phyloP scores from a whole-genome alignment of 208 protist genomes.

The Wallacemonas sp. region DNA sequence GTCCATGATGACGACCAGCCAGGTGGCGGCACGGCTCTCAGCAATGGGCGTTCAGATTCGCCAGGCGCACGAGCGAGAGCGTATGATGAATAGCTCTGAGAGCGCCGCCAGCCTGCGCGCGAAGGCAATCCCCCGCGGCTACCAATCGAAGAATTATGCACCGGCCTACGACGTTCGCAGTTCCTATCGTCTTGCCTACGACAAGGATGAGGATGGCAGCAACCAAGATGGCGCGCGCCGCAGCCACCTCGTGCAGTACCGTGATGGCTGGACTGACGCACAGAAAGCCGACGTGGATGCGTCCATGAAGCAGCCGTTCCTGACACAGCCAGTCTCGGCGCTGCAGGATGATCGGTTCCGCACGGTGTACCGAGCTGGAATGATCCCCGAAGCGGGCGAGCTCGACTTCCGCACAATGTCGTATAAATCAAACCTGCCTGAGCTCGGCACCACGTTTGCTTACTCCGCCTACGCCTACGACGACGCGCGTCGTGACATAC shows the following conservation, averaged over 20 bases:
- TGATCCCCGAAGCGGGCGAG: constrained; percentile 27
- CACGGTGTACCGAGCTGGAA: constrained; percentile 63
- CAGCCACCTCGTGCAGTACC: constrained; percentile 52
- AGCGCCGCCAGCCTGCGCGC: constrained; percentile 1
- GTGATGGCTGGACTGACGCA: constrained; percentile 54
- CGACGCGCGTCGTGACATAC: constrained; percentile 51
- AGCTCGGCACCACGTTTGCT: constrained; percentile 59
- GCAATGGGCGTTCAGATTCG: constrained; percentile 43
- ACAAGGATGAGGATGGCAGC: constrained; percentile 15
- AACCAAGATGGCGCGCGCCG: constrained; percentile 22
- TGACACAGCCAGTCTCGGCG: constrained; percentile 57
- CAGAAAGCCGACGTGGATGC: constrained; percentile 60
- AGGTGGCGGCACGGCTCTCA: constrained; percentile 41
- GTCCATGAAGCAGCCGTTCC: constrained; percentile 66
- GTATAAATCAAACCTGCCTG: constrained; percentile 55
- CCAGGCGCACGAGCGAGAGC: constrained; percentile 13
- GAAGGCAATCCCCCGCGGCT: constrained; percentile 17
- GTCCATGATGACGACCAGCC: constrained; percentile 55
- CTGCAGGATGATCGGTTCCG: constrained; percentile 29
- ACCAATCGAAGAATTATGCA: constrained; percentile 6
- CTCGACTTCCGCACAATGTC: constrained; percentile 52
- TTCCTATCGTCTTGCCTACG: constrained; percentile 81
- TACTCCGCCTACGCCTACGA: constrained; percentile 69
- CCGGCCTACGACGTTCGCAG: constrained; percentile 47
- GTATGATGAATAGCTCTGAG: constrained; percentile 12